These are phyloP conservation scores for Heliosperma pusillum DNA, from an alignment of 148 eudicot genomes.

Conservation along the genomic window DNA sequence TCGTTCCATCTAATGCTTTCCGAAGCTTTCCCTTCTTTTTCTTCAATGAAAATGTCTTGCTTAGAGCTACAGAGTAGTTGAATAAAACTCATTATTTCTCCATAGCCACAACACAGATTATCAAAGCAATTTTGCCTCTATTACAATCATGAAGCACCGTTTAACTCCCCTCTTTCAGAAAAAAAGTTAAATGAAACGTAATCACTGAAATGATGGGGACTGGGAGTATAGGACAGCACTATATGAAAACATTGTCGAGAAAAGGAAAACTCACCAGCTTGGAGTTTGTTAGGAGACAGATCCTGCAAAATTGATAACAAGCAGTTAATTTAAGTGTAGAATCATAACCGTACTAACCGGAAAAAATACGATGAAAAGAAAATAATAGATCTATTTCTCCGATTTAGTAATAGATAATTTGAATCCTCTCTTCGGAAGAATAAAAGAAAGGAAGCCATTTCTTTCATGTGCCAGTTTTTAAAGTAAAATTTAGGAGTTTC, in stretches of 20 bases:
- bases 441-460: no score
- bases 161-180: no score
- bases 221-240: background rate
- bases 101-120: background rate
- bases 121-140: no score
- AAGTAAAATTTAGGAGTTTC: no score
- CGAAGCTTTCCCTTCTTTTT: conserved; percentile 89
- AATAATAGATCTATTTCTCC: no score
- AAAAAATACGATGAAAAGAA: no score
- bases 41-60: conserved; percentile 79
- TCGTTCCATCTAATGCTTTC: conserved; percentile 95
- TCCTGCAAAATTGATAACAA: conserved; percentile 42
- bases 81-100: conserved; percentile 17
- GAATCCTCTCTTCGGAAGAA: no score
- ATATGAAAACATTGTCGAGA: background rate
- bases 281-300: conserved; percentile 75
- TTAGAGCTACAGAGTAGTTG: conserved; percentile 53
- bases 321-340: conserved; percentile 3
- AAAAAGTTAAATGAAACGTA: no score
- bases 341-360: background rate
- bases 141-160: no score
- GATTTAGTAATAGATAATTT: no score
- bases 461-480: no score
- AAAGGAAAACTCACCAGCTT: conserved; percentile 51
- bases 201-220: background rate